Conservation (phyloP, 208 protist genomes). For the Leishmania mexicana region DNA sequence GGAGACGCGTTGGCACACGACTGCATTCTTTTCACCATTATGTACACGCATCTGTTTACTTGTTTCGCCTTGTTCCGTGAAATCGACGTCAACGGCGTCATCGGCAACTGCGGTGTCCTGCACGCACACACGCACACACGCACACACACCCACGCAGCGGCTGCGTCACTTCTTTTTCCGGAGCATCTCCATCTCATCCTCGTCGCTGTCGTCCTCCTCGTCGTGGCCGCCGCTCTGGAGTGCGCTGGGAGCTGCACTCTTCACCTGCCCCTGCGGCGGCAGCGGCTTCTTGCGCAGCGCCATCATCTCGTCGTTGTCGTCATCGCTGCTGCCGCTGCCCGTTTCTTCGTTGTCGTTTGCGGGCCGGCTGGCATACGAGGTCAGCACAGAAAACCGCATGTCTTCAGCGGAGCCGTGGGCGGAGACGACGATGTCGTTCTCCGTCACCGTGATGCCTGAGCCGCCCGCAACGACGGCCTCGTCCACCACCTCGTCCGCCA, state of each 20-base stretch:
- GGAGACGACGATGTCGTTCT: constrained; percentile 34
- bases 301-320: constrained; percentile 40
- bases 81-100: neutral
- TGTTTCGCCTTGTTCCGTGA: neutral
- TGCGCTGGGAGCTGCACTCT: neutral
- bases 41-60: neutral
- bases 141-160: neutral
- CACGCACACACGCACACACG: neutral
- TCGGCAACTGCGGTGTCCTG: neutral
- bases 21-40: neutral
- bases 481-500: constrained; percentile 22
- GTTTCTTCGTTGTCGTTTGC: constrained; percentile 1
- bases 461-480: constrained; percentile 22
- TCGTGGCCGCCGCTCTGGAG: neutral
- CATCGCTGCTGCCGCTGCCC: constrained; percentile 12
- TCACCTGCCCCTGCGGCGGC: neutral
- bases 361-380: neutral
- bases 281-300: constrained; percentile 24
- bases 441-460: constrained; percentile 19
- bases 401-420: constrained; percentile 5
- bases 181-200: constrained; percentile 54
- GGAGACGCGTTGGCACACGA: neutral
- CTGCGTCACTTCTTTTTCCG: constrained; percentile 15
- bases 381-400: constrained; percentile 16
- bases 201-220: constrained; percentile 36